A percentile compares a stretch with the other conserved stretches of the same genome.
Evolutionary conservation across 2,329 filamentous ascomycete genomes (phyloP).

Genomic region (Drechslerella dactyloides): DNA sequence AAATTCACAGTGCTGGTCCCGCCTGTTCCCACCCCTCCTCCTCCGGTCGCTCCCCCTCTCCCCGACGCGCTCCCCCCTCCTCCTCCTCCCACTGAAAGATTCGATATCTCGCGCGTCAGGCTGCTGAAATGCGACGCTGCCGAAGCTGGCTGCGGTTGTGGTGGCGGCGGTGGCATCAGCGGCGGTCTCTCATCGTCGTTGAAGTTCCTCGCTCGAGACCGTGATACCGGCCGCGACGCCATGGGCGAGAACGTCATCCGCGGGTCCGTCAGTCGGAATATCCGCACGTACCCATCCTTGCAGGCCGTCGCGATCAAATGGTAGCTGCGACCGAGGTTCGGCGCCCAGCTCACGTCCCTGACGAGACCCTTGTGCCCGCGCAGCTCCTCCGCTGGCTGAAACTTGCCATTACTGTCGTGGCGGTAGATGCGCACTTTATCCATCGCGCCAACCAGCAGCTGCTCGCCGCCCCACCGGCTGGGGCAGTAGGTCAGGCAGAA

Average conservation of each 20-base stretch:
- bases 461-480: slow-evolving; percentile 54
- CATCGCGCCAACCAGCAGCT: slow-evolving; percentile 83
- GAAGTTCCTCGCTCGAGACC: slow-evolving; percentile 36
- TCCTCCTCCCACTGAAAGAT: slow-evolving; percentile 32
- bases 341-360: slow-evolving; percentile 88
- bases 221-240: slow-evolving; percentile 32
- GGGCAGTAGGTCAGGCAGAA: slow-evolving; percentile 55
- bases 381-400: slow-evolving; percentile 83
- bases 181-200: slow-evolving; percentile 26
- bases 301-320: slow-evolving; percentile 90
- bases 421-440: slow-evolving; percentile 82
- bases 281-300: slow-evolving; percentile 85
- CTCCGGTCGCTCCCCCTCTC: slow-evolving; percentile 6
- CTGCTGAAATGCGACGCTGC: slow-evolving; percentile 35
- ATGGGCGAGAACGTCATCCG: slow-evolving; percentile 47
- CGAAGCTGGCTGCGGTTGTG: neutral
- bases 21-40: slow-evolving; percentile 9
- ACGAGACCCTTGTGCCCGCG: slow-evolving; percentile 76
- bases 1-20: slow-evolving; percentile 23
- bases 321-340: slow-evolving; percentile 85
- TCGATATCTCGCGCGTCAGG: slow-evolving; percentile 42
- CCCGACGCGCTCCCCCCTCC: slow-evolving; percentile 18
- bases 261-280: slow-evolving; percentile 72
- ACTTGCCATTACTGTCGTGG: slow-evolving; percentile 71
- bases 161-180: slow-evolving; percentile 10